Conservation (phyloP, 2,329 filamentous ascomycete species). For the Fusarium sp. region DNA sequence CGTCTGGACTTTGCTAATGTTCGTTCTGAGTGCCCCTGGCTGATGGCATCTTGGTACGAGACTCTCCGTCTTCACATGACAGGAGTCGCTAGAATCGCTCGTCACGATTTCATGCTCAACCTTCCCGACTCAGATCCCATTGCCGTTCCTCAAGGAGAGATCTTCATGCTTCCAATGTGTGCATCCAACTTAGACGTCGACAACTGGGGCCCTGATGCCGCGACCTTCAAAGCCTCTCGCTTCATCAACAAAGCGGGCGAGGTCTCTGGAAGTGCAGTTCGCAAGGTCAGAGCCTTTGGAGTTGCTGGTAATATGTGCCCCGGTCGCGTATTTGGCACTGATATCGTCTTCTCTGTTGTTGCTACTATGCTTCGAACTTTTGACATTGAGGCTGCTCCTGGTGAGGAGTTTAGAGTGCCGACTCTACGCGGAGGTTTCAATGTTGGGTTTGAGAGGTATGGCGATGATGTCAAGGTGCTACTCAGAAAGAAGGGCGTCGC, state of each 20-base stretch:
- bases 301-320: slow-evolving; percentile 46
- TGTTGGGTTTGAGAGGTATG: slow-evolving; percentile 44
- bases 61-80: slow-evolving; percentile 46
- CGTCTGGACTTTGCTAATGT: slow-evolving; percentile 38
- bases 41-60: slow-evolving; percentile 45
- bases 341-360: slow-evolving; percentile 41
- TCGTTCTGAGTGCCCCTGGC: slow-evolving; percentile 40
- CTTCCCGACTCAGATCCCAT: slow-evolving; percentile 27
- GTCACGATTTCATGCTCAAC: slow-evolving; percentile 39
- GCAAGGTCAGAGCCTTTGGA: slow-evolving; percentile 44
- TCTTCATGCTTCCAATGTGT: slow-evolving; percentile 46
- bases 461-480: slow-evolving; percentile 39
- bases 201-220: slow-evolving; percentile 42
- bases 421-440: slow-evolving; percentile 39
- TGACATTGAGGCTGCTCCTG: slow-evolving; percentile 34
- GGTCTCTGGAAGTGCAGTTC: slow-evolving; percentile 31
- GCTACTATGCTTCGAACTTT: slow-evolving; percentile 41
- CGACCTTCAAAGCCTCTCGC: slow-evolving; percentile 38
- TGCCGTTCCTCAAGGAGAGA: slow-evolving; percentile 39
- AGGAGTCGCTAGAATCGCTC: slow-evolving; percentile 42
- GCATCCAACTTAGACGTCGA: slow-evolving; percentile 41
- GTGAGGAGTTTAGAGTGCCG: slow-evolving; percentile 33
- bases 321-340: slow-evolving; percentile 43
- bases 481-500: slow-evolving; percentile 23
- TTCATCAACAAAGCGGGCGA: slow-evolving; percentile 40